These are phyloP conservation scores for Lodderomyces elongisporus DNA, from an alignment of 1,139 yeast species.

Conservation along the genomic window DNA sequence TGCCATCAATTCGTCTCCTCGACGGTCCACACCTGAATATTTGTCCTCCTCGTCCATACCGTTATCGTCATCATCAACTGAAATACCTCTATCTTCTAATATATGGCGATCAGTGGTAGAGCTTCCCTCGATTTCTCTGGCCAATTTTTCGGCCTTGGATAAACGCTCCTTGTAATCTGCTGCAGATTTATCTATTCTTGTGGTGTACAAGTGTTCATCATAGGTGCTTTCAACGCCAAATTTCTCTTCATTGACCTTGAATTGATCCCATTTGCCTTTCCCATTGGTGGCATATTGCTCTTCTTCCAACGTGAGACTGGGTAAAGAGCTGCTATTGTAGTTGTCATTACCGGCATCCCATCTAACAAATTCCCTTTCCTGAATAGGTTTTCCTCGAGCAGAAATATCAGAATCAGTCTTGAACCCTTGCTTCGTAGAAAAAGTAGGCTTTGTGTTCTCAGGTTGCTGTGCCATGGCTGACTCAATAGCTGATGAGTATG, in stretches of 20 bases:
- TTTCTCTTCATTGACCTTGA: constrained; percentile 79
- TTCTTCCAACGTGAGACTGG: constrained; percentile 39
- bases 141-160: constrained; percentile 70
- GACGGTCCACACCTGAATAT: constrained; percentile 79
- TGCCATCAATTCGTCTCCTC: constrained; percentile 64
- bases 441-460: neutral
- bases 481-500: neutral
- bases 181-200: constrained; percentile 67
- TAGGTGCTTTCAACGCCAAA: constrained; percentile 85
- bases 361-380: constrained; percentile 69
- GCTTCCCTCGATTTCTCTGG: constrained; percentile 74
- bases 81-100: constrained; percentile 85
- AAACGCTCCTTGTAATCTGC: constrained; percentile 68
- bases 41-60: constrained; percentile 95
- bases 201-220: constrained; percentile 88
- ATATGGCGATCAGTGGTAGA: constrained; percentile 69
- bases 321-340: constrained; percentile 8
- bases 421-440: constrained; percentile 34
- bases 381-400: constrained; percentile 21
- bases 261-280: constrained; percentile 75
- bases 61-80: constrained; percentile 74
- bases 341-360: constrained; percentile 75
- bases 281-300: constrained; percentile 7
- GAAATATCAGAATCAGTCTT: constrained; percentile 86
- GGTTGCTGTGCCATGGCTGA: neutral